A percentile compares a stretch with the other conserved stretches of the same genome.
These are phyloP conservation scores for Dendrobium catenatum DNA, from an alignment of 106 monocot genomes.

Conservation along the genomic window DNA sequence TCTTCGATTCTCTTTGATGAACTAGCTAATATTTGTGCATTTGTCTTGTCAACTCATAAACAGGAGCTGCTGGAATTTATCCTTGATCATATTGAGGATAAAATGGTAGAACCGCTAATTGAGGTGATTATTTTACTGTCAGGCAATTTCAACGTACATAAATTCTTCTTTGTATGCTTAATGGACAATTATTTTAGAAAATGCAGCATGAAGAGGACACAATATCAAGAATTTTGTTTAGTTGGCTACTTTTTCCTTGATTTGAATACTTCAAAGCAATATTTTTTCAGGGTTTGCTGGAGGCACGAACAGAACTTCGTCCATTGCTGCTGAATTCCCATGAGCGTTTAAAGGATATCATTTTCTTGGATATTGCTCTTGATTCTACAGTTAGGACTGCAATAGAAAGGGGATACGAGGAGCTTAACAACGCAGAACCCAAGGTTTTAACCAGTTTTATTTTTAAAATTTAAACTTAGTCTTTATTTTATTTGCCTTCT, in stretches of 20 bases:
- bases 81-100: slow-evolving; percentile 75
- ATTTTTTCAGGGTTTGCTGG: slow-evolving; percentile 64
- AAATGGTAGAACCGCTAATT: slow-evolving; percentile 70
- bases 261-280: neutral
- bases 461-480: neutral
- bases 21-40: slow-evolving; percentile 5
- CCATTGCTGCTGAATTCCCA: slow-evolving; percentile 55
- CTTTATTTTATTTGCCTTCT: slow-evolving; percentile 1
- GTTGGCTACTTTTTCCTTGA: neutral
- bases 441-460: slow-evolving; percentile 37
- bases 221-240: neutral
- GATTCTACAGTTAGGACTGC: slow-evolving; percentile 90
- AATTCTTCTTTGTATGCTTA: neutral
- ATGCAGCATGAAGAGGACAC: neutral
- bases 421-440: slow-evolving; percentile 69
- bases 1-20: neutral
- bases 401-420: slow-evolving; percentile 83
- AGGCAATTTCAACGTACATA: neutral
- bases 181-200: neutral
- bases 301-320: slow-evolving; percentile 74
- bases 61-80: slow-evolving; percentile 70
- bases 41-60: slow-evolving; percentile 4
- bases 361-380: slow-evolving; percentile 95
- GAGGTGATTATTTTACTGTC: slow-evolving; percentile 38
- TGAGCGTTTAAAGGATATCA: slow-evolving; percentile 84